A percentile compares a stretch with the other conserved stretches of the same genome.
Evolutionary conservation across 2,329 filamentous ascomycete species (phyloP).

Genomic region (Cytospora leucostoma): DNA sequence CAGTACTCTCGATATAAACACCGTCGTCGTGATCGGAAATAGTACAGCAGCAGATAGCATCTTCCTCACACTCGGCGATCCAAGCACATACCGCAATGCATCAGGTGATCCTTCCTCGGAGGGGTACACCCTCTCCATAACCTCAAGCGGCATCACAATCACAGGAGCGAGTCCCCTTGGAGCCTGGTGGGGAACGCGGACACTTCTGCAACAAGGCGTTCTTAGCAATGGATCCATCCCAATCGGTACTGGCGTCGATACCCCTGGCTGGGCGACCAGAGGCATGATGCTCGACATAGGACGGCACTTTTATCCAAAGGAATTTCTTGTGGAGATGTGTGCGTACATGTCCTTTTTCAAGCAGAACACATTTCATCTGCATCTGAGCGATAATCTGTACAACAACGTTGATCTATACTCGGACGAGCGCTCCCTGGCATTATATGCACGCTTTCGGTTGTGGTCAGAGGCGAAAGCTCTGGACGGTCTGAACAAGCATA

Average conservation of each 20-base stretch:
- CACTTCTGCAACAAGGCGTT: slow-evolving; percentile 53
- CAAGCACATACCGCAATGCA: slow-evolving; percentile 44
- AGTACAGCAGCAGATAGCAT: slow-evolving; percentile 34
- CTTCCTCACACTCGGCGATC: slow-evolving; percentile 50
- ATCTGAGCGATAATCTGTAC: slow-evolving; percentile 58
- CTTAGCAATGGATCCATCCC: slow-evolving; percentile 43
- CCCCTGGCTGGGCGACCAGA: slow-evolving; percentile 51
- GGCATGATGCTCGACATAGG: slow-evolving; percentile 56
- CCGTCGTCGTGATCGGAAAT: slow-evolving; percentile 34
- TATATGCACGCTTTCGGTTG: slow-evolving; percentile 58
- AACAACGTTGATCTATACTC: slow-evolving; percentile 50
- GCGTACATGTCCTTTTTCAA: slow-evolving; percentile 64
- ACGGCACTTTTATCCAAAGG: slow-evolving; percentile 57
- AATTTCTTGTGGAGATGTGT: slow-evolving; percentile 59
- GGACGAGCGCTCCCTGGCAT: slow-evolving; percentile 46
- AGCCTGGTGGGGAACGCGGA: slow-evolving; percentile 60
- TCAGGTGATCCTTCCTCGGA: slow-evolving; percentile 50
- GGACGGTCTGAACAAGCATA: slow-evolving; percentile 49
- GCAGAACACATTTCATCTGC: slow-evolving; percentile 59
- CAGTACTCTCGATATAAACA: slow-evolving; percentile 35
- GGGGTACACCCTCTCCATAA: slow-evolving; percentile 49
- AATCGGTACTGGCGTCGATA: slow-evolving; percentile 48
- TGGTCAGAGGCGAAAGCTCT: slow-evolving; percentile 51
- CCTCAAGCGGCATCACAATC: slow-evolving; percentile 45
- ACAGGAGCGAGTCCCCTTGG: slow-evolving; percentile 56